A percentile compares a stretch with the other conserved stretches of the same genome.
Conservation (phyloP, 495 filamentous ascomycete species). For the Neurospora hispaniola region DNA sequence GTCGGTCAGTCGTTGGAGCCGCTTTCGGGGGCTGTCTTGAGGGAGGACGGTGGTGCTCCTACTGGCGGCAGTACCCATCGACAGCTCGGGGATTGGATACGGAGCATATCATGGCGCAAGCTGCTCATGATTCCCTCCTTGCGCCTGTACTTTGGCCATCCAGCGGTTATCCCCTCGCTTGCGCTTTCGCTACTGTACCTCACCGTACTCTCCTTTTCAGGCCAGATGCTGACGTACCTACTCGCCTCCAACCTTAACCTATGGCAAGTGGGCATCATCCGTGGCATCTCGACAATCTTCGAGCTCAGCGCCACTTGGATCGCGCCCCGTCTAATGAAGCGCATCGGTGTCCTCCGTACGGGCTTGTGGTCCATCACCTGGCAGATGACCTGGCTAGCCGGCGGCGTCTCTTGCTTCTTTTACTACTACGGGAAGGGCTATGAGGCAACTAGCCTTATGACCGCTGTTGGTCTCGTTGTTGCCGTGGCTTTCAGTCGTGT, state of each 20-base stretch:
- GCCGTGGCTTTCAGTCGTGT: constrained; percentile 49
- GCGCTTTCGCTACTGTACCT: constrained; percentile 46
- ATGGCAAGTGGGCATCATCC: constrained; percentile 26
- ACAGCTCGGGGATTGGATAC: not conserved
- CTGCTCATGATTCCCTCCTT: constrained; percentile 8
- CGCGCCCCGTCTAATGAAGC: constrained; percentile 38
- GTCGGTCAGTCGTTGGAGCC: not conserved
- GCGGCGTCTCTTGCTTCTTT: constrained; percentile 33
- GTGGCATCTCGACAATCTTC: constrained; percentile 27
- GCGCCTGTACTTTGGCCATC: constrained; percentile 32
- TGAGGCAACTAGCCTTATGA: constrained; percentile 11
- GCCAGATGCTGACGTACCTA: constrained; percentile 52
- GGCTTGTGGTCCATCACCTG: constrained; percentile 57
- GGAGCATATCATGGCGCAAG: not conserved
- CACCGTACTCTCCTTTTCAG: constrained; percentile 47
- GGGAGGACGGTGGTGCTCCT: not conserved
- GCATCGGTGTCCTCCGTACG: constrained; percentile 45
- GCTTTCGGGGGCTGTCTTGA: not conserved
- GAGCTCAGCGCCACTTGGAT: constrained; percentile 43
- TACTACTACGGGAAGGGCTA: constrained; percentile 14
- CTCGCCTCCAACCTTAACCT: constrained; percentile 30
- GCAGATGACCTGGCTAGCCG: constrained; percentile 45
- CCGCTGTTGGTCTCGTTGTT: constrained; percentile 36
- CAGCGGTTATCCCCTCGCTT: constrained; percentile 44
- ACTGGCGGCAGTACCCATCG: not conserved